phyloP scores from a whole-genome alignment of 2,329 filamentous ascomycete genomes.

The Colletotrichum incanum region DNA sequence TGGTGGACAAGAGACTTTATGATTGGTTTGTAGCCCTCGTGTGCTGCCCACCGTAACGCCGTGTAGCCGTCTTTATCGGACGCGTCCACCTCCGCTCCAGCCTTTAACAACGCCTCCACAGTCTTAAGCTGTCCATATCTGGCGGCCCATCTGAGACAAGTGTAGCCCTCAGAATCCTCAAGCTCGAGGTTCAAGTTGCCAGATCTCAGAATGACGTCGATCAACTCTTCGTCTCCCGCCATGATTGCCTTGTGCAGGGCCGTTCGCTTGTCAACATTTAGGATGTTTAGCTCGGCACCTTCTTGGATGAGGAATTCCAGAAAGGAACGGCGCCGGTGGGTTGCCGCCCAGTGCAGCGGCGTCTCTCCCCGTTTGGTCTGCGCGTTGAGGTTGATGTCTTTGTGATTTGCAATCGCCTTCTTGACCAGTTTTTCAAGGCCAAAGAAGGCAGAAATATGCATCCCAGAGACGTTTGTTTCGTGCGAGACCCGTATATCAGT shows the following conservation, averaged over 20 bases:
- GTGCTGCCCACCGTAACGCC: conserved; percentile 24
- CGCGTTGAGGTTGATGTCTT: conserved; percentile 11
- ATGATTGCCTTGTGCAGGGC: conserved; percentile 19
- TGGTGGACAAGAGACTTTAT: conserved; percentile 4
- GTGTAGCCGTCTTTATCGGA: conserved; percentile 15
- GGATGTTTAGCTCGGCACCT: conserved; percentile 11
- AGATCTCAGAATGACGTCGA: neutral
- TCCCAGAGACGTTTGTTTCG: neutral
- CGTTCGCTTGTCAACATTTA: conserved; percentile 9
- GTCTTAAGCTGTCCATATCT: conserved; percentile 3
- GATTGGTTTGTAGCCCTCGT: conserved; percentile 9
- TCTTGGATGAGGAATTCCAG: neutral
- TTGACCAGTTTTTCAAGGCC: conserved; percentile 9
- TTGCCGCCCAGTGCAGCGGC: conserved; percentile 22
- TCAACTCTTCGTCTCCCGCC: neutral
- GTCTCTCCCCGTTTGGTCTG: conserved; percentile 22
- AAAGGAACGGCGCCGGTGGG: neutral
- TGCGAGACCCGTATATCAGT: neutral
- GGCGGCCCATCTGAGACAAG: conserved; percentile 23
- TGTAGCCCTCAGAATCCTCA: conserved; percentile 13
- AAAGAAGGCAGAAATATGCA: conserved; percentile 26
- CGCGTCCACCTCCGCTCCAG: conserved; percentile 1
- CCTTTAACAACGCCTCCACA: conserved; percentile 4
- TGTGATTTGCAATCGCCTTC: conserved; percentile 11
- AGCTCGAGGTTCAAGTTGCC: conserved; percentile 9